Base-by-base conservation (phyloP, 257 asterid species). In the Catharanthus roseus region DNA sequence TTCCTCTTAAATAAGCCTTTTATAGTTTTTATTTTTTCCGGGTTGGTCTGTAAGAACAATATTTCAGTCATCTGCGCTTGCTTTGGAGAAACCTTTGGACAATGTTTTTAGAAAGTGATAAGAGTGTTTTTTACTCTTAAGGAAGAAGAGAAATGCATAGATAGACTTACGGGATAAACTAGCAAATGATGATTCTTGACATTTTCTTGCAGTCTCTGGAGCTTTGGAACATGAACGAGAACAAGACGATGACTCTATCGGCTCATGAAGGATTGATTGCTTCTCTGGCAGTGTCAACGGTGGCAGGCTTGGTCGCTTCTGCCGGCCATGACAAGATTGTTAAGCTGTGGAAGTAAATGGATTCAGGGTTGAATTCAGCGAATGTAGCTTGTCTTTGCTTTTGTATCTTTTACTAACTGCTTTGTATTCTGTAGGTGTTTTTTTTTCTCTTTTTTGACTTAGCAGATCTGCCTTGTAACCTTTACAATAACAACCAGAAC, bases 241-340 rank as follows among this genome's bases (percentile, higher is more conserved):
- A 86, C 86, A 88, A 90, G 79, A 88, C 95, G 2, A 82, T 92
- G 98, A 85, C 92, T 19, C 86, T 92, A 19, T 60, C 93, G 0
- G 96, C 93, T 1, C 97, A 92, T 54, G 96, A 89, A 13, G 92
- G 96, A 67, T 70, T 89, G 85, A 86, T 93, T 0, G 88, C 97
- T 0, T 86, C 96, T 5, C 70, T 93, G 86, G 95, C 97, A 0
- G 96, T 85, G 11, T 93, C 99, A 0, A 65, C 90, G 0, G 89
- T 29, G 21, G 84, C 88, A 1, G 96, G 96, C n/a, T 73, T 89
- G 73, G 93, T 93, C 24, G 99, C 97, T 47, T 93, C 99, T 3
- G 96, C 96, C 42, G 89, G 97, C 65, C 99, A 93, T 31, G 97
- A 93, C 85, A 91, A 86, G 71, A 77, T 83, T 8, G 90, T 93